Evolutionary conservation across 441 rosid species (phyloP), one percentile per base, ranked within the genome.

Genomic region (Jatropha multifida): DNA sequence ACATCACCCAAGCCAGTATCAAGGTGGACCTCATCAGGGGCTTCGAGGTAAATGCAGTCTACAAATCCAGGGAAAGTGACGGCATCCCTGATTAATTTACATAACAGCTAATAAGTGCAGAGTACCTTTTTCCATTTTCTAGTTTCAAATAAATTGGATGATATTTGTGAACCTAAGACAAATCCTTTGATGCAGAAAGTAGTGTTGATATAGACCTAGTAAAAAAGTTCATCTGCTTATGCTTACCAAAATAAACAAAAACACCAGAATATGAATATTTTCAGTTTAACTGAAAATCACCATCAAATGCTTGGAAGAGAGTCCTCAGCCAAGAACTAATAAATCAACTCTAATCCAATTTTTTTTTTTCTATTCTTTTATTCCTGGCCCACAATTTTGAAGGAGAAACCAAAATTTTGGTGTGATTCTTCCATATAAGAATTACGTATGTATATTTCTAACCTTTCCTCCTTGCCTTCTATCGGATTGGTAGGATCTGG

Each of bases 381-480:
- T 74, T 17, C 59, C 1, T 26, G 54, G 2, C 38, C n/a, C 2
- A 8, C 14, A 37, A 4, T 51, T 51, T 60, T 38, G 20, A 59
- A 44, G 15, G 49, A 18, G 65, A 68, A 73, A n/a, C 60, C 4
- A 65, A 54, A 66, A 68, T 38, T 54, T 26, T n/a, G 67, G n/a
- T n/a, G 12, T 4, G 9, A 40, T 11, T 12, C 26, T 17, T 37
- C 44, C 15, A 38, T 63, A 27, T 7, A 74, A 18, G 52, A 64
- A 37, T 17, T 63, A 71, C 48, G 8, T 5, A 27, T 37, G 46
- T 27, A 74, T 13, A 56, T 32, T 60, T 71, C 88, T 52, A 70
- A 93, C 99, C 98, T 95, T 77, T 93, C 99, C 83, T 95, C 99
- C 69, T 74, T 81, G 56, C 94, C 90, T 86, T 92, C 93, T 6